Base-by-base conservation (phyloP, 225 moss, liverwort and hornwort species). In the Pleurozium schreberi region DNA sequence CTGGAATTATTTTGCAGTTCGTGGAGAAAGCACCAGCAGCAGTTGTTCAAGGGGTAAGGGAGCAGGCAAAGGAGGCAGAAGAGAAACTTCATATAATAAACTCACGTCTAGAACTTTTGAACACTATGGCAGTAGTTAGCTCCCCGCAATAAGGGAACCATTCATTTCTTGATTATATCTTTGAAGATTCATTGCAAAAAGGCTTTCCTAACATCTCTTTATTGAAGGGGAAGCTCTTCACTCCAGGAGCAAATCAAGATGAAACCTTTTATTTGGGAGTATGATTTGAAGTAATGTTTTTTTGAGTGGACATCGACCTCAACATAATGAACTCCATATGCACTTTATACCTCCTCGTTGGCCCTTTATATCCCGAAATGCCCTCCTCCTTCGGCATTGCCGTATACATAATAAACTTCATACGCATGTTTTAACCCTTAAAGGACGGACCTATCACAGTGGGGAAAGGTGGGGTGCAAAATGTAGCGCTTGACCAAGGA, bases 11-110 rank as follows among this genome's bases (percentile, higher is more conserved):
- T 88, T 86, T 92, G 91, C 96, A 98, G 97, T 95, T 97, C 87
- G 93, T 97, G 88, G 96, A 96, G 87, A 98, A 97, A 80, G 97
- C 94, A 77, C 96, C 98, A 36, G 91, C 92, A 75, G 95, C 94
- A 86, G 89, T 97, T 17, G 96, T 96, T 42, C 94, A 95, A 89
- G 95, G 95, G 43, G 96, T 96, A 9, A 92, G 88, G 88, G 93
- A 96, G 81, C 97, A 96, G 87, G 94, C 95, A 80, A 95, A 92
- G 66, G 96, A 96, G 86, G 94, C 96, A 49, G 93, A 94, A 84
- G 95, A 98, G 84, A 98, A 98, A 91, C 93, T 97, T 59, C 88
- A 92, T 33, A 93, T 96, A 40, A 81, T 98, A 57, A 93, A 89
- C 77, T 93, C 91, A 75, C 92, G 95, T 33, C 87, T 95, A 30